A percentile compares a stretch with the other conserved stretches of the same genome.
Evolutionary conservation across 495 filamentous ascomycete genomes (phyloP).

Genomic region (Thermochaetoides thermophila): DNA sequence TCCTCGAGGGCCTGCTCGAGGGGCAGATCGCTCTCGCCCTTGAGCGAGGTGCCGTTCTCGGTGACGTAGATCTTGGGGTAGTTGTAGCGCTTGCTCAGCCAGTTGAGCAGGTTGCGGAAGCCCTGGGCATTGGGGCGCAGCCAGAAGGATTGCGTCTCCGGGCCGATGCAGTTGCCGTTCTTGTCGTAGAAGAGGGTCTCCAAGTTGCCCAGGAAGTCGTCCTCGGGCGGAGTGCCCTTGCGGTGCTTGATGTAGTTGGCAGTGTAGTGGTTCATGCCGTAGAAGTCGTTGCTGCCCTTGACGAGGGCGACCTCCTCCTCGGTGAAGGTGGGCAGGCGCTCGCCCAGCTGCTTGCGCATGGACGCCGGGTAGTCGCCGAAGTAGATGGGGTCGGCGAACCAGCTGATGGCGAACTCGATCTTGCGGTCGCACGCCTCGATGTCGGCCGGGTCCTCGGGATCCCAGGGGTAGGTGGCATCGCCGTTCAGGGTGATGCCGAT

Average conservation of each 20-base stretch:
- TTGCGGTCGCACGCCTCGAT: slow-evolving; percentile 47
- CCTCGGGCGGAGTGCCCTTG: slow-evolving; percentile 36
- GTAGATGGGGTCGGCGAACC: slow-evolving; percentile 67
- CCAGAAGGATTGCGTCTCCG: slow-evolving; percentile 65
- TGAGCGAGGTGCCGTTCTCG: slow-evolving; percentile 65
- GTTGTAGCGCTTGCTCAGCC: slow-evolving; percentile 63
- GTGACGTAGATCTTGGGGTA: slow-evolving; percentile 67
- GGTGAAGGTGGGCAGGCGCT: slow-evolving; percentile 51
- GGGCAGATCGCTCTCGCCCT: slow-evolving; percentile 62
- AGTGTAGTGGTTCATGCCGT: slow-evolving; percentile 78
- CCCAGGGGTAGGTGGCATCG: slow-evolving; percentile 44
- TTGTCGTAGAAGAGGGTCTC: slow-evolving; percentile 55
- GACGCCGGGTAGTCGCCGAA: slow-evolving; percentile 61
- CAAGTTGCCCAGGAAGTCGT: slow-evolving; percentile 59
- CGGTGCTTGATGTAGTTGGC: slow-evolving; percentile 69
- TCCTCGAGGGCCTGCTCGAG: slow-evolving; percentile 55
- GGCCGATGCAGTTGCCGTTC: slow-evolving; percentile 50
- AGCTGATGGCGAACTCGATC: slow-evolving; percentile 49
- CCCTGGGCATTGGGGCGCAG: slow-evolving; percentile 54
- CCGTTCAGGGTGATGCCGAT: slow-evolving; percentile 51
- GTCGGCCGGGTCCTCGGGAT: slow-evolving; percentile 39
- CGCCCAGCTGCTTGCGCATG: slow-evolving; percentile 58
- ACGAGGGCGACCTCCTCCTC: slow-evolving; percentile 51
- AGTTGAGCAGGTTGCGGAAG: slow-evolving; percentile 62
- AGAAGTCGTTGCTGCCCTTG: slow-evolving; percentile 66